Base-by-base conservation (phyloP, 495 filamentous ascomycete genomes). In the Penicillium crystallinum region DNA sequence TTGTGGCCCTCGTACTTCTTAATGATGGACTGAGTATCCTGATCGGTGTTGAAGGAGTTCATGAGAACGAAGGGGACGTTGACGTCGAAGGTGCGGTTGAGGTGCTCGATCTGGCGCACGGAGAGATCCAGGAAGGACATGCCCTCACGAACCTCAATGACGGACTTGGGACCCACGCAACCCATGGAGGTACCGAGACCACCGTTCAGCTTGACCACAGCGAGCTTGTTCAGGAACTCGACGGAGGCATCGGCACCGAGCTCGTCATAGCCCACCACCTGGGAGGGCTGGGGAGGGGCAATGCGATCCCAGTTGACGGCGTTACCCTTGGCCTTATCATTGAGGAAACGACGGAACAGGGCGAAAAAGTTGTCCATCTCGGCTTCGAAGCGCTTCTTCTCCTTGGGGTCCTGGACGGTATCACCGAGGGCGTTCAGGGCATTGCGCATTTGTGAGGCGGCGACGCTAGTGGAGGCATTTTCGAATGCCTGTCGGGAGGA, bases 1-100 rank as follows among this genome's bases (percentile, higher is more conserved):
- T 96, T 96, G 82, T 99, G 95, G 57, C 93, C 95, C 77, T 99
- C 92, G 77, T 99, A 99, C 79, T 99, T 99, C 86, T 97, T 97
- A 77, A 99, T 99, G 76, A 99, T 99, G 70, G 89, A 93, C 58
- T 89, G 87, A 53, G 93, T 99, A 69, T 99, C 93, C 63, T 92
- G 85, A 72, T 97, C 90, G 67, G 93, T 99, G 81, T 99, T 99
- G 87, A 99, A 99, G 49, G 93, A 97, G 84, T 99, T 99, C 93
- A 99, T 99, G 66, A 99, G 83, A 57, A 99, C 87, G 76, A 99
- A 97, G 36, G 93, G 93, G 18, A 99, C 93, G 69, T 96, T 96
- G 72, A 95, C 89, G 60, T 87, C 83, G 77, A 96, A 97, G 38
- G 88, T 97, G 66, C 91, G 88, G 84, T 99, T 99, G 54, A 99